Evolutionary conservation across 371 early-diverging fungal genomes (phyloP).

Genomic region (Dichotomocladium elegans): DNA sequence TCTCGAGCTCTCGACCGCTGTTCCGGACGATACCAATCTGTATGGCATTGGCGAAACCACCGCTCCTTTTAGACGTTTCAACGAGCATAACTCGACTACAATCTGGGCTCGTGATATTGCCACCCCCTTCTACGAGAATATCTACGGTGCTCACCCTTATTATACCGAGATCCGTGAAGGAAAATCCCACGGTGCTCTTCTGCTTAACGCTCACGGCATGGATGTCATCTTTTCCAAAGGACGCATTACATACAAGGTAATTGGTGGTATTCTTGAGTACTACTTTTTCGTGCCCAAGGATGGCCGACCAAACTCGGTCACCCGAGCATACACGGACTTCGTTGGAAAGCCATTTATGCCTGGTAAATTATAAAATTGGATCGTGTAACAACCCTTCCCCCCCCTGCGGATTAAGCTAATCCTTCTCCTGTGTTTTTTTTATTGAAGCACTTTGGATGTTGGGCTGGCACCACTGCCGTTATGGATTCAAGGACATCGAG

Average conservation of each 20-base stretch:
- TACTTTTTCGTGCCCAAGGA: conserved; percentile 57
- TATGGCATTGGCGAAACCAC: conserved; percentile 68
- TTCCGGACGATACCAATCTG: conserved; percentile 57
- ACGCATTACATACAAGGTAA: conserved; percentile 50
- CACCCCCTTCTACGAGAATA: conserved; percentile 49
- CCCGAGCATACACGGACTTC: conserved; percentile 64
- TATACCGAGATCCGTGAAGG: conserved; percentile 68
- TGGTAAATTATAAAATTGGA: too few species aligned
- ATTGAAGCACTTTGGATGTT: conserved; percentile 33
- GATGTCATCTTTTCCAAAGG: conserved; percentile 55
- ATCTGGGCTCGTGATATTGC: conserved; percentile 60
- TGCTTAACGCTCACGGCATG: conserved; percentile 74
- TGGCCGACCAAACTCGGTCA: conserved; percentile 49
- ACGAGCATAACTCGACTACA: conserved; percentile 30
- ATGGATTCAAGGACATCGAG: conserved; percentile 58
- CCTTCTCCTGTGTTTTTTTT: background rate
- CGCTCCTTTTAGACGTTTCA: background rate
- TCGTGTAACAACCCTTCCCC: too few species aligned
- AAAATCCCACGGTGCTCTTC: conserved; percentile 54
- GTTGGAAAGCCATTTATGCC: conserved; percentile 64
- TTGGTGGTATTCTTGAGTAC: conserved; percentile 68
- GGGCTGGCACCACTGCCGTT: conserved; percentile 73
- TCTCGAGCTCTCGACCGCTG: conserved; percentile 52
- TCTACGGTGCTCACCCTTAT: conserved; percentile 74
- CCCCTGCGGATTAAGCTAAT: background rate